Conservation (phyloP, 2,329 filamentous ascomycete genomes). For the Teratosphaeria gauchensis region DNA sequence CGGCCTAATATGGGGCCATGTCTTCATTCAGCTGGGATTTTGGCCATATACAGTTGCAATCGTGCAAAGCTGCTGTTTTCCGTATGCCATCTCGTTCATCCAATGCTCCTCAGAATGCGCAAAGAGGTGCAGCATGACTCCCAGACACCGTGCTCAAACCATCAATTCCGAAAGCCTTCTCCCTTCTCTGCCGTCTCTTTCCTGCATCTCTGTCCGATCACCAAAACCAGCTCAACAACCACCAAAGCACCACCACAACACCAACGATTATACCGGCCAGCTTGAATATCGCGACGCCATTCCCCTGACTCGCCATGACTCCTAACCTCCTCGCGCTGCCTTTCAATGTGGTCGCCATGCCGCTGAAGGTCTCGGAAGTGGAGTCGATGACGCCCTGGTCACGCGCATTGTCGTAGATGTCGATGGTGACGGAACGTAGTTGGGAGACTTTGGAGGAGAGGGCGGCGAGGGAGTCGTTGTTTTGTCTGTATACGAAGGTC, state of each 20-base stretch:
- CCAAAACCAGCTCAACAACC: constrained; percentile 39
- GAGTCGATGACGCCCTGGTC: constrained; percentile 81
- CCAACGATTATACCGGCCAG: constrained; percentile 73
- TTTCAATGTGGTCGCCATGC: constrained; percentile 71
- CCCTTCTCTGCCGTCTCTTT: not conserved
- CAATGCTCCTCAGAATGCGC: too few species aligned
- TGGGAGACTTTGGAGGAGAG: constrained; percentile 85
- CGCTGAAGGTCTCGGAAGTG: constrained; percentile 83
- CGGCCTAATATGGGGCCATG: too few species aligned
- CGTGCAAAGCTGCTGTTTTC: not conserved
- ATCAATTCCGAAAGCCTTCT: not conserved
- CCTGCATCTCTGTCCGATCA: constrained; percentile 3
- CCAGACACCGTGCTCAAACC: not conserved
- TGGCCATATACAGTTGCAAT: not conserved
- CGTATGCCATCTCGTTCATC: not conserved
- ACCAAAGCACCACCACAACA: constrained; percentile 65
- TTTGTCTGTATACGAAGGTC: constrained; percentile 50
- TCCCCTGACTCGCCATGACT: constrained; percentile 83
- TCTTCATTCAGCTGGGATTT: too few species aligned
- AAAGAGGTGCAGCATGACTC: not conserved
- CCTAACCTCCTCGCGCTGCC: constrained; percentile 74
- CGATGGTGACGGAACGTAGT: constrained; percentile 84
- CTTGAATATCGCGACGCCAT: constrained; percentile 85
- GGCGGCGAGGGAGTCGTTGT: constrained; percentile 87
- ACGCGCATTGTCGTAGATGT: constrained; percentile 94